A percentile compares a stretch with the other conserved stretches of the same genome.
These are phyloP conservation scores for Colletotrichum lentis DNA, from an alignment of 2,329 filamentous ascomycete genomes.

Conservation along the genomic window DNA sequence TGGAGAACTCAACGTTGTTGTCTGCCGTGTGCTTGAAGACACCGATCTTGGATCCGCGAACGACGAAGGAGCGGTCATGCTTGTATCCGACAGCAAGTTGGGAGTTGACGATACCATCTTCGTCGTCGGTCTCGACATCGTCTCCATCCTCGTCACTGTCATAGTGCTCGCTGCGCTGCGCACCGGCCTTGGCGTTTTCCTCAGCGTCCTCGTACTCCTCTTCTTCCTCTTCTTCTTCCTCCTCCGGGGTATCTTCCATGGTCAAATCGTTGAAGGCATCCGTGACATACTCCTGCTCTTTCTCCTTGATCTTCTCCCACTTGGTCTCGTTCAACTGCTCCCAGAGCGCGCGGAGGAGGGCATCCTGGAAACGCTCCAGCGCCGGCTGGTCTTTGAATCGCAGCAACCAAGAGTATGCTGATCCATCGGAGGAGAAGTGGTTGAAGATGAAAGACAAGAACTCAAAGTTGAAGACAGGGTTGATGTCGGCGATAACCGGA, in stretches of 20 bases:
- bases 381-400: conserved; percentile 86
- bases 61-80: conserved; percentile 95
- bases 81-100: conserved; percentile 96
- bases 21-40: conserved; percentile 97
- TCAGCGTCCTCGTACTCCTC: conserved; percentile 67
- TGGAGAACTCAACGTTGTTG: conserved; percentile 94
- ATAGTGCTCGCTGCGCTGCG: conserved; percentile 74
- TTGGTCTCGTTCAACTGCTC: conserved; percentile 94
- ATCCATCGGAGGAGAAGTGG: conserved; percentile 86
- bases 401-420: conserved; percentile 93
- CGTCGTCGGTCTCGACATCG: conserved; percentile 71
- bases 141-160: conserved; percentile 80
- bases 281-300: conserved; percentile 91
- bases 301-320: conserved; percentile 91
- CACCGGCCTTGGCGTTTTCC: conserved; percentile 69
- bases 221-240: conserved; percentile 58
- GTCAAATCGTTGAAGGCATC: conserved; percentile 95
- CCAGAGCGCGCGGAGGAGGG: conserved; percentile 94
- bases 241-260: conserved; percentile 77
- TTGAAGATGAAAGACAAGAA: conserved; percentile 99
- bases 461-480: conserved; percentile 97
- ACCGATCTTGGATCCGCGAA: conserved; percentile 96
- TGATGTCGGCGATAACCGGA: conserved; percentile 86
- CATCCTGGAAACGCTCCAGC: conserved; percentile 88
- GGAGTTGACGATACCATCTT: conserved; percentile 88